These are phyloP conservation scores for Exophiala dermatitidis DNA, from an alignment of 2,329 filamentous ascomycete genomes.

Conservation along the genomic window DNA sequence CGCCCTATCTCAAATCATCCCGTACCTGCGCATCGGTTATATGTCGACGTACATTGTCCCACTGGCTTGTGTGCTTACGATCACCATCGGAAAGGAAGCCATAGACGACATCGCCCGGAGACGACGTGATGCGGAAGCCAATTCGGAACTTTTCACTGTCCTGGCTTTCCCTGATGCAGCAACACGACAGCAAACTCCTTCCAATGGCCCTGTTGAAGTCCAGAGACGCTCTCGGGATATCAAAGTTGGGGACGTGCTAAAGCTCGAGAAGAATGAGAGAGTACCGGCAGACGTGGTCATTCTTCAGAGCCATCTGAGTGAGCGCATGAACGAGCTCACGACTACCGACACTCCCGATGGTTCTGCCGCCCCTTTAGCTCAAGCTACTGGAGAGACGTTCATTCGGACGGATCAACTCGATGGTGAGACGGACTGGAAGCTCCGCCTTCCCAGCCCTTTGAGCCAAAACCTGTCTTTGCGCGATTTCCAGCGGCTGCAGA, in stretches of 20 bases:
- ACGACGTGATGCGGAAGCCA: slow-evolving; percentile 83
- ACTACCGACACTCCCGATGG: slow-evolving; percentile 25
- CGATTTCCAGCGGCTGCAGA: slow-evolving; percentile 59
- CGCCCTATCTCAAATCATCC: slow-evolving; percentile 86
- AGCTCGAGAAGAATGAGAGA: slow-evolving; percentile 82
- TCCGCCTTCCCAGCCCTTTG: slow-evolving; percentile 76
- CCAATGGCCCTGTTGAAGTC: slow-evolving; percentile 47
- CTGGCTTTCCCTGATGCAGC: slow-evolving; percentile 50
- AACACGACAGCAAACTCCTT: slow-evolving; percentile 23
- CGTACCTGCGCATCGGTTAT: slow-evolving; percentile 83
- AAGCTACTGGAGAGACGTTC: slow-evolving; percentile 68
- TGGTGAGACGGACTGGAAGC: slow-evolving; percentile 97
- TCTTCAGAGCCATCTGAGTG: slow-evolving; percentile 66
- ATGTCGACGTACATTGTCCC: slow-evolving; percentile 91
- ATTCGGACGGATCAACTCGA: slow-evolving; percentile 96
- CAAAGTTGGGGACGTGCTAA: slow-evolving; percentile 91
- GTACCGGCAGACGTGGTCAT: slow-evolving; percentile 93
- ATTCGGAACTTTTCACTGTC: slow-evolving; percentile 80
- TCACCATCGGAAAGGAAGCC: slow-evolving; percentile 93
- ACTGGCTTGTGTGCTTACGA: slow-evolving; percentile 79
- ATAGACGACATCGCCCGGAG: slow-evolving; percentile 84
- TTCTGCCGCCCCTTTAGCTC: slow-evolving; percentile 3
- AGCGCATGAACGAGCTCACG: slow-evolving; percentile 36
- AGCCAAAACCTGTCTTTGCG: slow-evolving; percentile 69
- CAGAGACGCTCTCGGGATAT: slow-evolving; percentile 78